phyloP scores from a whole-genome alignment of 2,329 filamentous ascomycete genomes.

The Venturiaceae sp. region DNA sequence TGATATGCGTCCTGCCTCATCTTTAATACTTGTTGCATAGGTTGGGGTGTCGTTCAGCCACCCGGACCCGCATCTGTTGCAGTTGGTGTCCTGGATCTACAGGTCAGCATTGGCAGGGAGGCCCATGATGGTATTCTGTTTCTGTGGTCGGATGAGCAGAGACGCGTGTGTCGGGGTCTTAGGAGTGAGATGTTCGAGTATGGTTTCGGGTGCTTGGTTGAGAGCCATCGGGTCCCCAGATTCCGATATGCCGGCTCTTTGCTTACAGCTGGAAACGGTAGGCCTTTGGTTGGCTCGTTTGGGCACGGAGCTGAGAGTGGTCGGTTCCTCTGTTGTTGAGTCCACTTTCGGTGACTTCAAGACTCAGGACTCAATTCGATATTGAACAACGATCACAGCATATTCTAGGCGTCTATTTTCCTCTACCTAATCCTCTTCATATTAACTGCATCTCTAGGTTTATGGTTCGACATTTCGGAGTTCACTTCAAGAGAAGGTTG shows the following conservation, averaged over 20 bases:
- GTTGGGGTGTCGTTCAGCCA: neutral
- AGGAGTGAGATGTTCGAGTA: neutral
- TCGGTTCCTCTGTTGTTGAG: too few species aligned
- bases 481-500: too few species aligned
- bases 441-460: too few species aligned
- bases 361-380: too few species aligned
- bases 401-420: too few species aligned
- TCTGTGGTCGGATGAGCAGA: neutral
- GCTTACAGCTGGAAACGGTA: too few species aligned
- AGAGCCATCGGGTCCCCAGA: neutral
- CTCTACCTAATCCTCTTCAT: too few species aligned
- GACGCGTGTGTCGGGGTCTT: neutral
- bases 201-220: neutral
- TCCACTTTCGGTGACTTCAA: too few species aligned
- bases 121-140: neutral
- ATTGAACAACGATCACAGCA: too few species aligned
- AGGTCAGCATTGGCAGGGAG: neutral
- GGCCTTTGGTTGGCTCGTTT: too few species aligned
- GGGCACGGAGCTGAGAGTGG: too few species aligned
- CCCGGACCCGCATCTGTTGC: neutral
- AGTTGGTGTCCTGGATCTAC: neutral
- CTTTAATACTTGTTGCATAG: neutral
- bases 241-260: neutral
- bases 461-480: too few species aligned
- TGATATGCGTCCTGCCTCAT: neutral